A percentile compares a stretch with the other conserved stretches of the same genome.
Conservation (phyloP, 352 stramenopile genomes). For the Heterotrichella gracilis region DNA sequence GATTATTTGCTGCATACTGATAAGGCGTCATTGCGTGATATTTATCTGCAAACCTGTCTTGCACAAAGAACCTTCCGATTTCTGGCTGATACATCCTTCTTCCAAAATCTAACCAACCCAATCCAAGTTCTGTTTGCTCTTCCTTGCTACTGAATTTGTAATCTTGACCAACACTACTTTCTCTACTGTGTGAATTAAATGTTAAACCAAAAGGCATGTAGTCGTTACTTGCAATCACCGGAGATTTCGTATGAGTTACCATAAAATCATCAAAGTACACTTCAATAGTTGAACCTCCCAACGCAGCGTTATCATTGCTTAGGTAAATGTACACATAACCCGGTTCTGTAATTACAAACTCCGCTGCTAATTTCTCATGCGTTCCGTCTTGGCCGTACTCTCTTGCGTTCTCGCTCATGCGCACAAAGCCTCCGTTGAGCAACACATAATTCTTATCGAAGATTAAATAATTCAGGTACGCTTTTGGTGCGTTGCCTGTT, state of each 20-base stretch:
- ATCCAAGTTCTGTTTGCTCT: neutral
- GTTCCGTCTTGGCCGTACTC: neutral
- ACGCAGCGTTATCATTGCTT: neutral
- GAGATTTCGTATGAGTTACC: neutral
- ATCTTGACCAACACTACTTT: neutral
- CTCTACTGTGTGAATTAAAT: neutral
- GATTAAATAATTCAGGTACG: neutral
- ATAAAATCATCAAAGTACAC: neutral
- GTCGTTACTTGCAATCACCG: neutral
- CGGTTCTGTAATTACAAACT: neutral
- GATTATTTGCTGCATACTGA: too few relatives aligned
- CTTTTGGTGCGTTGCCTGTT: neutral
- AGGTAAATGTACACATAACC: neutral
- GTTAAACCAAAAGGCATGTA: neutral
- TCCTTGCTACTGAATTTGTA: neutral
- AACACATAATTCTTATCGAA: neutral
- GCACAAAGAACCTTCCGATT: neutral
- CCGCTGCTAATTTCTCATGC: neutral
- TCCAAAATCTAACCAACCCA: neutral
- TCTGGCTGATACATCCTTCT: neutral
- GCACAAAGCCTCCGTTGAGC: neutral
- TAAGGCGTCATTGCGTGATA: too few relatives aligned
- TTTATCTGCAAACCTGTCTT: too few relatives aligned
- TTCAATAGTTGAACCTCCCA: too few relatives aligned
- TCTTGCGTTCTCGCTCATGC: neutral